A percentile compares a stretch with the other conserved stretches of the same genome.
phyloP scores from a whole-genome alignment of 2,329 filamentous ascomycete species.

The Septoria linicola region DNA sequence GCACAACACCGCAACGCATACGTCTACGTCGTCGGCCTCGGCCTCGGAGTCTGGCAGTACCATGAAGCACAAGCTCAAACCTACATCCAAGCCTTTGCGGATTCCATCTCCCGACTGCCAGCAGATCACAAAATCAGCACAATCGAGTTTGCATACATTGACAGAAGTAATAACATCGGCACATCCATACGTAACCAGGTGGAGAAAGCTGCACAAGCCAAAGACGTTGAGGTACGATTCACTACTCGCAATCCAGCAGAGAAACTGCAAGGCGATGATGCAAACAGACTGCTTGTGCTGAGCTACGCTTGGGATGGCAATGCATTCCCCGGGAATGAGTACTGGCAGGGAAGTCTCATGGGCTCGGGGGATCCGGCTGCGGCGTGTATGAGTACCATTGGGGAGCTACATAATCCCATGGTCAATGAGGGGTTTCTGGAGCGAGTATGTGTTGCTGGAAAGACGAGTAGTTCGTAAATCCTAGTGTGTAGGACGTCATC shows the following conservation, averaged over 20 bases:
- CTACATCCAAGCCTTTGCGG: conserved; percentile 32
- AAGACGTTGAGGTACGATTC: conserved; percentile 31
- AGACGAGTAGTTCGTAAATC: background rate
- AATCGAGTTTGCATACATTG: conserved; percentile 36
- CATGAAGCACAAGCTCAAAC: conserved; percentile 22
- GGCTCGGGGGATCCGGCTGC: conserved; percentile 37
- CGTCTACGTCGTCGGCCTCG: conserved; percentile 36
- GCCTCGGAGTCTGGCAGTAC: conserved; percentile 38
- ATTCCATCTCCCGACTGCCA: conserved; percentile 24
- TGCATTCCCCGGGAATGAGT: conserved; percentile 39
- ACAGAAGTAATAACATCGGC: no score
- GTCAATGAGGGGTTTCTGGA: conserved; percentile 30
- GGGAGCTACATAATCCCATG: conserved; percentile 37
- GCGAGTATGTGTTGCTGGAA: background rate
- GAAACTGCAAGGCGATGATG: conserved; percentile 25
- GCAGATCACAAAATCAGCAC: conserved; percentile 24
- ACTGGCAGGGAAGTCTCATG: conserved; percentile 33
- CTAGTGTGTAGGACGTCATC: no score
- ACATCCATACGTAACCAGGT: conserved; percentile 8
- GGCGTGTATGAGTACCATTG: conserved; percentile 38
- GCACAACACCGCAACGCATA: conserved; percentile 25
- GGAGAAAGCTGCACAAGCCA: conserved; percentile 9
- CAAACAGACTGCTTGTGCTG: conserved; percentile 31
- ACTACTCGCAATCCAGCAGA: conserved; percentile 33
- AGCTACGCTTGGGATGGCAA: conserved; percentile 41